Percentiles rank a stretch among this genome's conserved stretches.
phyloP scores from a whole-genome alignment of 495 filamentous ascomycete genomes.

The Evansstolkia leycettana region DNA sequence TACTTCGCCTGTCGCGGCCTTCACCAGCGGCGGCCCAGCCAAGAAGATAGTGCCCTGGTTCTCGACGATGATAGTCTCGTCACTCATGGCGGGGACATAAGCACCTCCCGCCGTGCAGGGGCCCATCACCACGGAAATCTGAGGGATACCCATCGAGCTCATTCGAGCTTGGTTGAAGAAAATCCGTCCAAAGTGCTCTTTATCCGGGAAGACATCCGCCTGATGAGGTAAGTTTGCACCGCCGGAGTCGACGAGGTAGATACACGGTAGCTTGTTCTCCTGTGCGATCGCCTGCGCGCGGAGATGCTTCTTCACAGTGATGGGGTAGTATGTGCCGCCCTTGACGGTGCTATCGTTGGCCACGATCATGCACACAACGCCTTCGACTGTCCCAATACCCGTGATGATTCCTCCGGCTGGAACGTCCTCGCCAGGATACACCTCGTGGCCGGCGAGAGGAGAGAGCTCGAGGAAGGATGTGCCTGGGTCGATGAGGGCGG shows the following conservation, averaged over 20 bases:
- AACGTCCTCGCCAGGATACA: constrained; percentile 81
- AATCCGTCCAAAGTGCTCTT: constrained; percentile 91
- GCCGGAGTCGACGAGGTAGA: constrained; percentile 94
- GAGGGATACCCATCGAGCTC: constrained; percentile 69
- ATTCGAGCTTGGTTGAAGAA: constrained; percentile 98
- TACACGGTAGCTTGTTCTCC: constrained; percentile 77
- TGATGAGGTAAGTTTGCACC: constrained; percentile 95
- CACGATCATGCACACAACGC: constrained; percentile 86
- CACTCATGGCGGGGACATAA: constrained; percentile 94
- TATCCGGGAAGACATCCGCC: constrained; percentile 91
- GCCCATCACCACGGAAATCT: constrained; percentile 94
- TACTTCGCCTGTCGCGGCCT: constrained; percentile 90
- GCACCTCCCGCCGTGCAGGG: constrained; percentile 94
- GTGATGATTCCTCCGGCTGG: constrained; percentile 87
- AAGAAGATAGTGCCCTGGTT: constrained; percentile 95
- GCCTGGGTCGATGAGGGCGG: constrained; percentile 76
- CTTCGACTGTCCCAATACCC: constrained; percentile 80
- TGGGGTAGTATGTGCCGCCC: constrained; percentile 96
- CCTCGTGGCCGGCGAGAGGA: constrained; percentile 69
- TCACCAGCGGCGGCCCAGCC: constrained; percentile 88
- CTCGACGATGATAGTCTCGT: constrained; percentile 92
- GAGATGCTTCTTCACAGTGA: constrained; percentile 96
- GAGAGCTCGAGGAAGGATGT: constrained; percentile 88
- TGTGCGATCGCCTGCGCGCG: constrained; percentile 84
- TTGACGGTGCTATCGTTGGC: constrained; percentile 98